Evolutionary conservation across 257 asterid genomes (phyloP), one percentile per base, ranked within the genome.

Genomic region (Solanum rostratum): DNA sequence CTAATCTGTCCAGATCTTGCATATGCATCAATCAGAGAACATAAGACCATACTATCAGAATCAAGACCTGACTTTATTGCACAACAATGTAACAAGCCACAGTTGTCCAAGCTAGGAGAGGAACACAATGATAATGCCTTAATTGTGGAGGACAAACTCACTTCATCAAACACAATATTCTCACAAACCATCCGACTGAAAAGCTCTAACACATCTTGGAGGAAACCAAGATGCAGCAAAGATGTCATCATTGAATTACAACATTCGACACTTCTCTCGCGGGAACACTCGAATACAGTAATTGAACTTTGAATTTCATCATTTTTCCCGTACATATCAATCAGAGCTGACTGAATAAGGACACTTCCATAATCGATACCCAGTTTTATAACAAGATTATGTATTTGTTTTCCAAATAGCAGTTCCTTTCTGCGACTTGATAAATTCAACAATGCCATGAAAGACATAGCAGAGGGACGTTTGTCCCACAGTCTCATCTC

Each of bases 21-120:
- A 88, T 92, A 92, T 14, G 93, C 91, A 85, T 93, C 95, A 6
- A 92, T 89, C 80, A 93, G 88, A 57, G 97, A 91, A 87, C 94
- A 93, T 4, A 87, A 55, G 15, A 93, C 93, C 1, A 88, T 87
- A 57, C 66, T 73, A 83, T 91, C 89, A 50, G 87, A 85, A 84
- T 87, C 91, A 30, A 89, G 88, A 39, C 94, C 93, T 3, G 91
- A 90, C 83, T 91, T 91, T 70, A 91, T 68, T 41, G 96, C 82
- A 43, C 92, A 88, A 33, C 90, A 90, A 45, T 93, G 94, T 27
- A 93, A 88, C 91, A 93, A 86, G 18, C 66, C 43, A 86, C 88
- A 88, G 76, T 84, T 83, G 65, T 83, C 54, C 29, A 89, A 84
- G 81, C 85, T 49, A 80, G 92, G 85, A 84, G 90, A 87, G 81